Base-by-base conservation (phyloP, 352 stramenopile species). In the Pythium myriotylum region DNA sequence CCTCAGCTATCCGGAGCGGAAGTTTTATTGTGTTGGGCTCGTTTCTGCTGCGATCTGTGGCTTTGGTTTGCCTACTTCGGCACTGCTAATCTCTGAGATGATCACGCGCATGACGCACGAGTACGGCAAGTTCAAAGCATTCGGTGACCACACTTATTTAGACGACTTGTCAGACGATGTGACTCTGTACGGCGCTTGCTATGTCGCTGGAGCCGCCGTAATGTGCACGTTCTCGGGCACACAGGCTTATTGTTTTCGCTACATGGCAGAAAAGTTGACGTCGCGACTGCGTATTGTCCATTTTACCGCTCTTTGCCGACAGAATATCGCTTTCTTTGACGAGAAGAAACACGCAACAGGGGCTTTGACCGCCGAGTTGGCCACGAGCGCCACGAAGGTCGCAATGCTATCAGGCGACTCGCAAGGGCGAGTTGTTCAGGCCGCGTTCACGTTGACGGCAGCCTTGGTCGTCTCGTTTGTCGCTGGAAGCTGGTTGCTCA, bases 311-410 rank as follows among this genome's bases (percentile, higher is more conserved):
- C 37, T 81, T 0, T 66, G 65, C 26, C 56, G 70, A 17, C 74
- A 83, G 50, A 68, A 76, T 23, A 76, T 80, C 37, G 66, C 32
- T 4, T 83, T 79, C 54, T 79, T 81, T 27, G 72, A 76, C 33
- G 54, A 70, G 46, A 63, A 54, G 3, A 45, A 64, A 7, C 26
- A 75, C 35, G 57, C 62, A 2, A 70, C 72, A 7, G 66, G 70
- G 22, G 65, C 69, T 2, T 61, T 70, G 39, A 70, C 57, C 14
- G 76, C 73, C 9, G 65, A 83, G 19, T 42, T 88, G 4, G 64
- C 72, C 14, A 81, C 73, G 19, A 62, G 67, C 42, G 76, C 76
- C 6, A 61, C 63, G 37, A 69, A 74, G 23, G 65, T 83, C 0
- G 53, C 70, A 3, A 4, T 70, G 14, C 62, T 80, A 16, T 68